Conservation (phyloP, 2,329 filamentous ascomycete genomes). For the Colletotrichum spaethianum region DNA sequence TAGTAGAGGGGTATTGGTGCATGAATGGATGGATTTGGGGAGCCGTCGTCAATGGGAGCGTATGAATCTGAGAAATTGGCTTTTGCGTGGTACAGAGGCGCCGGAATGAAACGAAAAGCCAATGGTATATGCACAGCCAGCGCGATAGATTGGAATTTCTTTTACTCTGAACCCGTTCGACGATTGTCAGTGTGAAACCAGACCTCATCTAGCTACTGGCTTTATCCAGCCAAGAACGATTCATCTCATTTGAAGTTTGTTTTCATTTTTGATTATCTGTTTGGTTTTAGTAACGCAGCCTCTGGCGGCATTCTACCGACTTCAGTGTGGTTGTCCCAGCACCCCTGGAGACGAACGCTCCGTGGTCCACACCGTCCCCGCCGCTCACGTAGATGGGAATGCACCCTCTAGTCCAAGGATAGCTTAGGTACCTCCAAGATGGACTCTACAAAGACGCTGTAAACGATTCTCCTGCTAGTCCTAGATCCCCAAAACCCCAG, state of each 20-base stretch:
- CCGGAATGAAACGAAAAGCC: too few relatives aligned
- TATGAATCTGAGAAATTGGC: neutral
- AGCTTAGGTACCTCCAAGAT: neutral
- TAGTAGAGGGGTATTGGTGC: conserved; percentile 2
- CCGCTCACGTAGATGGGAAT: neutral
- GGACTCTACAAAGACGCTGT: neutral
- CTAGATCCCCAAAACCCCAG: neutral
- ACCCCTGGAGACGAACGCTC: neutral
- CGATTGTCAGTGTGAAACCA: neutral
- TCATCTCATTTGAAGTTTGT: neutral
- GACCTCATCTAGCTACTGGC: neutral
- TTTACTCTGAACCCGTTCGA: neutral
- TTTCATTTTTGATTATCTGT: neutral
- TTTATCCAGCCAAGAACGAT: neutral
- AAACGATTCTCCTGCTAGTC: neutral
- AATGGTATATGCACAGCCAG: neutral
- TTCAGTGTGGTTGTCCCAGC: too few relatives aligned
- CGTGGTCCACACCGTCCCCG: neutral
- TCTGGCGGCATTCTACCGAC: neutral
- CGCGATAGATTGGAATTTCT: neutral
- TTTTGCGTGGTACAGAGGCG: neutral
- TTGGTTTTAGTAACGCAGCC: too few relatives aligned
- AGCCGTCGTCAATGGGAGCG: neutral
- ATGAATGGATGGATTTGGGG: neutral
- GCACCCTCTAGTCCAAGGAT: neutral